Percentiles rank a stretch among this genome's conserved stretches.
These are phyloP conservation scores for Debaryomyces prosopidis DNA, from an alignment of 805 yeast genomes.

Conservation along the genomic window DNA sequence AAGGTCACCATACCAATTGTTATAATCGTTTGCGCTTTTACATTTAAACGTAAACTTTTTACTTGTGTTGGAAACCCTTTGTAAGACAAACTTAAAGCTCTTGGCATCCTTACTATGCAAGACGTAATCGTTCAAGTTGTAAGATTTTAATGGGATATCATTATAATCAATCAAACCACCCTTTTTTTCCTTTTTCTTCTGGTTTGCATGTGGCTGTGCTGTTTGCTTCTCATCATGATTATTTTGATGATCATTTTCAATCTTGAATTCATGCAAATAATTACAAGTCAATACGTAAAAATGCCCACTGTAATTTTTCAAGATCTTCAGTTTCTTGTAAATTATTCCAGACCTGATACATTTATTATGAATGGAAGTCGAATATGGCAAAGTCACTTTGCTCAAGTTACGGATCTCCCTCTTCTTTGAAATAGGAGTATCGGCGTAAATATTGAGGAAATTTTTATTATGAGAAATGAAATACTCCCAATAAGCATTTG, in stretches of 20 bases:
- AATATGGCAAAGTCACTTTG: conserved; percentile 31
- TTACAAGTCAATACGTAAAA: conserved; percentile 44
- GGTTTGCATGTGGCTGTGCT: conserved; percentile 9
- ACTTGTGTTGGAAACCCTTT: conserved; percentile 24
- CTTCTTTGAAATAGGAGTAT: conserved; percentile 48
- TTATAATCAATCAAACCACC: conserved; percentile 43
- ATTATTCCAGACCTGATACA: conserved; percentile 41
- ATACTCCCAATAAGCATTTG: conserved; percentile 38
- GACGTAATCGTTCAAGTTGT: conserved; percentile 39
- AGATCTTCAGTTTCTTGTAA: conserved; percentile 41
- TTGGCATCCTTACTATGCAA: conserved; percentile 33
- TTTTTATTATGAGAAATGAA: conserved; percentile 44
- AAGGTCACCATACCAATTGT: conserved; percentile 57
- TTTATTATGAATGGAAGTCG: conserved; percentile 38
- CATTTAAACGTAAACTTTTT: conserved; percentile 46
- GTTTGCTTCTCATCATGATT: conserved; percentile 4
- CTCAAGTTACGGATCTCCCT: conserved; percentile 47
- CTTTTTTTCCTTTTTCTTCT: conserved; percentile 29
- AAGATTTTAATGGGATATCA: conserved; percentile 40
- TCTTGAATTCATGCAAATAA: conserved; percentile 43
- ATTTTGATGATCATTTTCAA: conserved; percentile 21
- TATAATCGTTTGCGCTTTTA: conserved; percentile 42
- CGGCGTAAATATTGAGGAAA: conserved; percentile 51
- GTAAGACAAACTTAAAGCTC: conserved; percentile 34
- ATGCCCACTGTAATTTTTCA: conserved; percentile 38